phyloP scores from a whole-genome alignment of 768 basidiomycete genomes.

The Russula virescens region DNA sequence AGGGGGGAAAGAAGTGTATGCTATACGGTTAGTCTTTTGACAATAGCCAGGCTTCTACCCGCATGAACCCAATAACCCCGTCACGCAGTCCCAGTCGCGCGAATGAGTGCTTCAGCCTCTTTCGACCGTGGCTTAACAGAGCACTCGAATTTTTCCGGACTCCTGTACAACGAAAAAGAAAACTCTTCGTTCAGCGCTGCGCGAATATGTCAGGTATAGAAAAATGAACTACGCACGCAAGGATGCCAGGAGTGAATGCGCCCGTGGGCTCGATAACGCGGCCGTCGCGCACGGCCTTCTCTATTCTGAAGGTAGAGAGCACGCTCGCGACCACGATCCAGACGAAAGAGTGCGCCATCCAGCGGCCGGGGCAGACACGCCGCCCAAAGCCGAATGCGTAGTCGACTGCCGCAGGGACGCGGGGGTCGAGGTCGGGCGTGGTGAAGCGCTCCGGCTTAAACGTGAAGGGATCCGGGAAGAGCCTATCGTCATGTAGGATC shows the following conservation, averaged over 20 bases:
- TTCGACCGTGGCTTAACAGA: conserved; percentile 17
- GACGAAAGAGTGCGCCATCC: conserved; percentile 23
- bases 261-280: conserved; percentile 20
- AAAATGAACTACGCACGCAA: conserved; percentile 16
- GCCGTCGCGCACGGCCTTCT: conserved; percentile 21
- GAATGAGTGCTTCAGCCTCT: conserved; percentile 22
- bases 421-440: conserved; percentile 14
- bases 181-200: background rate
- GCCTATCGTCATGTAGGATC: conserved; percentile 28
- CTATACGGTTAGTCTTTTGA: too few species aligned
- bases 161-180: conserved; percentile 5
- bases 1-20: too few species aligned
- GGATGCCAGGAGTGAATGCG: conserved; percentile 22
- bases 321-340: conserved; percentile 24
- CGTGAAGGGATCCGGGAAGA: conserved; percentile 28
- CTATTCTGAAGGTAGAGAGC: conserved; percentile 22
- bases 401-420: conserved; percentile 13
- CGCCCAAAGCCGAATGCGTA: conserved; percentile 27
- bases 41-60: too few species aligned
- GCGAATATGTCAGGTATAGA: background rate
- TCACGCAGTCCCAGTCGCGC: conserved; percentile 11
- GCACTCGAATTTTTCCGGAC: conserved; percentile 23
- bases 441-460: conserved; percentile 32
- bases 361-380: conserved; percentile 26
- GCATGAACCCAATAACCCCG: background rate